These are phyloP conservation scores for Euphorbia celastroides DNA, from an alignment of 441 rosid genomes.

Conservation along the genomic window DNA sequence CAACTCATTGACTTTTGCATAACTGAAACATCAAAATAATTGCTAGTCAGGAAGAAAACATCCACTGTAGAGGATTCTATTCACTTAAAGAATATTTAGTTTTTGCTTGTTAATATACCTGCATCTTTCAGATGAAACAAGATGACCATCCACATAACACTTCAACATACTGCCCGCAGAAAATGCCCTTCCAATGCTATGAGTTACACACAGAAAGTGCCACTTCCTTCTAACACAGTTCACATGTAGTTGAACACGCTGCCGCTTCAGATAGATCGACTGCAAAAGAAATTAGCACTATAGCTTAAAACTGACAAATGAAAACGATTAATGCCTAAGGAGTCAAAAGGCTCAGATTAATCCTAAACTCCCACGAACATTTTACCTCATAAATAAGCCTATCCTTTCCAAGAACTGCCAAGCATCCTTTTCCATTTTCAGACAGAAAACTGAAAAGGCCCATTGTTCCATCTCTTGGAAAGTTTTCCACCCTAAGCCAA, in stretches of 20 bases:
- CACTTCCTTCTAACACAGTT: constrained; percentile 74
- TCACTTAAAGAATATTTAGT: constrained; percentile 4
- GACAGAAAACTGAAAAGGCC: constrained; percentile 90
- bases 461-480: constrained; percentile 73
- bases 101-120: constrained; percentile 35
- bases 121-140: constrained; percentile 98
- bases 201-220: constrained; percentile 95
- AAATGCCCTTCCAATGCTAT: constrained; percentile 92
- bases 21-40: constrained; percentile 48
- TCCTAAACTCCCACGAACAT: constrained; percentile 18
- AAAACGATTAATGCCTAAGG: neutral
- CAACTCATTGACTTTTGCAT: constrained; percentile 82
- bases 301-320: constrained; percentile 15
- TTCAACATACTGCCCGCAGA: constrained; percentile 93
- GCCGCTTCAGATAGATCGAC: constrained; percentile 81
- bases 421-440: constrained; percentile 94
- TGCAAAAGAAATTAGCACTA: constrained; percentile 35
- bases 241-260: constrained; percentile 57
- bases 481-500: constrained; percentile 96
- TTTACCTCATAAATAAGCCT: constrained; percentile 76
- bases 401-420: constrained; percentile 67
- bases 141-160: constrained; percentile 87
- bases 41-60: constrained; percentile 19
- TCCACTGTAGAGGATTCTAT: neutral
- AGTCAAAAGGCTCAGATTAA: neutral